phyloP scores from a whole-genome alignment of 2,329 filamentous ascomycete genomes.

The Knufia petricola region DNA sequence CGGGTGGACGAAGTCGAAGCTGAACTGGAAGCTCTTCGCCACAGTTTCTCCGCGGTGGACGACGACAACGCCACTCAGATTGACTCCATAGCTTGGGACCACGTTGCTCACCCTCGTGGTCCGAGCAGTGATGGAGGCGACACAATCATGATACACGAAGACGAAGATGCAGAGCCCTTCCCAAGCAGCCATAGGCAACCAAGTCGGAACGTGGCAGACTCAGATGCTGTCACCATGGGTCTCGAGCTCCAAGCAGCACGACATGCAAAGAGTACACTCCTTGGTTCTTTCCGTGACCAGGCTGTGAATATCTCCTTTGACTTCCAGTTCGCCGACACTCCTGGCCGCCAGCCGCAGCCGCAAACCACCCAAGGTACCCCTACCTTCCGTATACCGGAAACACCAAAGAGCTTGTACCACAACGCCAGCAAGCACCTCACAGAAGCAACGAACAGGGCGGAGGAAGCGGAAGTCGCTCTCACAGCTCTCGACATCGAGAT shows the following conservation, averaged over 20 bases:
- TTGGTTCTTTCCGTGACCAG: conserved; percentile 30
- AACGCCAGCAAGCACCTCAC: conserved; percentile 30
- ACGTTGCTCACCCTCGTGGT: conserved; percentile 6
- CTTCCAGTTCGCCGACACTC: conserved; percentile 23
- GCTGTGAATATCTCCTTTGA: conserved; percentile 19
- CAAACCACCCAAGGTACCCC: conserved; percentile 10
- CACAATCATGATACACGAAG: conserved; percentile 21
- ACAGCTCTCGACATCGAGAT: conserved; percentile 30
- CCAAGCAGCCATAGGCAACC: conserved; percentile 15
- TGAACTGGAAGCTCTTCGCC: conserved; percentile 21
- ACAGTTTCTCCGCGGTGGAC: conserved; percentile 18
- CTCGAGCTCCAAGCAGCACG: conserved; percentile 32
- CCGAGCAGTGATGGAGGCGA: conserved; percentile 13
- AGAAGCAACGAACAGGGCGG: conserved; percentile 29
- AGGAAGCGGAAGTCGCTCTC: conserved; percentile 31
- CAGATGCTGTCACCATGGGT: conserved; percentile 26
- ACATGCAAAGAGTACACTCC: conserved; percentile 32
- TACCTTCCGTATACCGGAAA: conserved; percentile 24
- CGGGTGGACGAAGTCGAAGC: conserved; percentile 23
- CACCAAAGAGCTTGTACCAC: conserved; percentile 32
- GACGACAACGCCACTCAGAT: conserved; percentile 2
- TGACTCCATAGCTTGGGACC: conserved; percentile 5
- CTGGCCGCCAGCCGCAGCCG: conserved; percentile 14
- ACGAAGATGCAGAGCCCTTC: conserved; percentile 18
- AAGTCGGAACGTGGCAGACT: conserved; percentile 12